A percentile compares a stretch with the other conserved stretches of the same genome.
Evolutionary conservation across 805 yeast species (phyloP).

Genomic region (Starmerella vitae): DNA sequence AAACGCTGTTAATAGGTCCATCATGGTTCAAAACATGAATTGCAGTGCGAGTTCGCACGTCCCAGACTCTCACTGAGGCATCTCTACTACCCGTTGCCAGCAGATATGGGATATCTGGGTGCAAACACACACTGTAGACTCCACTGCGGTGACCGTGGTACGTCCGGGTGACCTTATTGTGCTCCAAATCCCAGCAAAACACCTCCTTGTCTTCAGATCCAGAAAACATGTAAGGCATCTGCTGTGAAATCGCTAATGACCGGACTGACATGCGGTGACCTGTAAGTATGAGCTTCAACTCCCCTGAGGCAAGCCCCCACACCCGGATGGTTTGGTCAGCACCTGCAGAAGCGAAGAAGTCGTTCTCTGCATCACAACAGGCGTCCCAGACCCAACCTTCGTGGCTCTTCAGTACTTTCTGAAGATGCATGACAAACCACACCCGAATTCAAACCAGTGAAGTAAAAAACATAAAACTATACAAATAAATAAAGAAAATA

Average conservation of each 20-base stretch:
- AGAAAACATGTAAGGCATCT: constrained; percentile 79
- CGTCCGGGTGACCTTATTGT: constrained; percentile 64
- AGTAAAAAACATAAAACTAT: not conserved
- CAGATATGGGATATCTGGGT: constrained; percentile 66
- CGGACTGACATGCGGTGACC: constrained; percentile 89
- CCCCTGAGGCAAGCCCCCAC: constrained; percentile 74
- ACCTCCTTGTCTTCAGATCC: constrained; percentile 89
- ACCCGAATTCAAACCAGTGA: not conserved
- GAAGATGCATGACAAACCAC: not conserved
- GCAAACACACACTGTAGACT: constrained; percentile 68
- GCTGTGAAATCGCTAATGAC: constrained; percentile 53
- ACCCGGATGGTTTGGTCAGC: constrained; percentile 77
- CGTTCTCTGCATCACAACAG: constrained; percentile 70
- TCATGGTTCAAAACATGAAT: constrained; percentile 66
- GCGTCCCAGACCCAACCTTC: constrained; percentile 85
- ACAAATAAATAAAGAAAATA: not conserved
- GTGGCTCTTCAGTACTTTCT: constrained; percentile 54
- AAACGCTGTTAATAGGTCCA: constrained; percentile 56
- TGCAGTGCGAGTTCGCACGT: constrained; percentile 63
- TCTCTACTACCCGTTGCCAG: constrained; percentile 84
- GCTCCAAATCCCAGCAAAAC: constrained; percentile 92
- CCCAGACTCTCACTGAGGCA: constrained; percentile 82
- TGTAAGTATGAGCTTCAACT: constrained; percentile 58
- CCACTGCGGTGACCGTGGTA: constrained; percentile 93
- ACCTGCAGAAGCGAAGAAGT: constrained; percentile 87